These are phyloP conservation scores for Sphaerulina vaccinii DNA, from an alignment of 2,329 filamentous ascomycete species.

Conservation along the genomic window DNA sequence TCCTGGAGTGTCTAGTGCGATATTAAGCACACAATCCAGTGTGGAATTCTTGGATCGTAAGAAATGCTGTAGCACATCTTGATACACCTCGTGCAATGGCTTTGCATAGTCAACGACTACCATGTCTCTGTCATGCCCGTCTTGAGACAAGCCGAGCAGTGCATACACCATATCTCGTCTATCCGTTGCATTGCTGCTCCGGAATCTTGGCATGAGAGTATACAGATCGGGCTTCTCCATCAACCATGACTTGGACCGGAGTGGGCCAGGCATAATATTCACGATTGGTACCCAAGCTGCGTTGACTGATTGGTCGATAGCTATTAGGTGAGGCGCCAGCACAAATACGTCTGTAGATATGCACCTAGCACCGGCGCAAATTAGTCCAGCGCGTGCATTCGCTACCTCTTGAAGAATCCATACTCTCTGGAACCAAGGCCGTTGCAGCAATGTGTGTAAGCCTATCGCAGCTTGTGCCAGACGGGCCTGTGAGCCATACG, in stretches of 20 bases:
- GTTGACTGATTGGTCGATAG: conserved; percentile 1
- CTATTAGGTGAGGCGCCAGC: background rate
- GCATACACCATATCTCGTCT: conserved; percentile 17
- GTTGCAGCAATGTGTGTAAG: background rate
- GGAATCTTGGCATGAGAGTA: conserved; percentile 10
- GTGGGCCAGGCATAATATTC: background rate
- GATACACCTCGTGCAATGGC: background rate
- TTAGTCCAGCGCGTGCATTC: conserved; percentile 9
- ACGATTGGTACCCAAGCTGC: conserved; percentile 7
- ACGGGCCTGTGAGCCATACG: background rate
- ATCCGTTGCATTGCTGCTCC: background rate
- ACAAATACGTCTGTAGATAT: background rate
- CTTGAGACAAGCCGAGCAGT: conserved; percentile 2
- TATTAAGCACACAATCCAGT: background rate
- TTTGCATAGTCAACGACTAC: background rate
- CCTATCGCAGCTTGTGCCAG: background rate
- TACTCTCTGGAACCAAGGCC: conserved; percentile 13
- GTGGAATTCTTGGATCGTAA: background rate
- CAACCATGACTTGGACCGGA: background rate
- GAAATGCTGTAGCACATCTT: background rate
- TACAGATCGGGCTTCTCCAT: background rate
- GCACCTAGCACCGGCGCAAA: conserved; percentile 6
- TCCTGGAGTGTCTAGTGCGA: background rate
- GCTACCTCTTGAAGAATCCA: conserved; percentile 19
- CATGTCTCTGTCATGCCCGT: background rate